phyloP scores from a whole-genome alignment of 2,329 filamentous ascomycete species.

The Botrytis tulipae region DNA sequence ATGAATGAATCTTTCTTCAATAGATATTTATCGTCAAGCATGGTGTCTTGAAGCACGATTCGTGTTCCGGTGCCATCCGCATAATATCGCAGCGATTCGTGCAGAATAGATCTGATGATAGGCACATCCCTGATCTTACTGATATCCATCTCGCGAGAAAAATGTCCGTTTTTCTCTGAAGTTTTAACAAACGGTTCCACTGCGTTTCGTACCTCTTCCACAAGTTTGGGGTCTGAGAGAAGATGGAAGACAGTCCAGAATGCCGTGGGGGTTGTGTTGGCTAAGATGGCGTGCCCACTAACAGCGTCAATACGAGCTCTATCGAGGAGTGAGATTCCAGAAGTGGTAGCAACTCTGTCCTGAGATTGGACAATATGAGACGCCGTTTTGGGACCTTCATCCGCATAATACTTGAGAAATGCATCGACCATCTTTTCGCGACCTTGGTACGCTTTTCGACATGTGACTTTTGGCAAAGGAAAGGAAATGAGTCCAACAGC shows the following conservation, averaged over 20 bases:
- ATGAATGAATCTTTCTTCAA: conserved; percentile 5
- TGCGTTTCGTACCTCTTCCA: neutral
- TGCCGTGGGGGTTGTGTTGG: neutral
- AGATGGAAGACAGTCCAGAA: conserved; percentile 4
- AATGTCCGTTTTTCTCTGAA: neutral
- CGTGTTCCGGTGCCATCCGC: neutral
- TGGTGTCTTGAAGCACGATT: neutral
- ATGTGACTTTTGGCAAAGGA: neutral
- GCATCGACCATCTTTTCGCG: neutral
- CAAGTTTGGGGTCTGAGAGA: neutral
- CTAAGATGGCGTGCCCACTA: neutral
- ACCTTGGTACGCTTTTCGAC: neutral
- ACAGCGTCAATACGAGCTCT: neutral
- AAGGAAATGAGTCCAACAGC: neutral
- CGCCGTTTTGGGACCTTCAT: neutral
- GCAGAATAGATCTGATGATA: neutral
- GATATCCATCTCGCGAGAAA: neutral
- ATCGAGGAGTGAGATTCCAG: neutral
- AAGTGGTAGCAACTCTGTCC: neutral
- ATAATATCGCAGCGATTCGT: neutral
- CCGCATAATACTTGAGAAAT: conserved; percentile 2
- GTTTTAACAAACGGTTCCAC: neutral
- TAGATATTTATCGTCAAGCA: neutral
- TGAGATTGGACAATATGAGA: neutral
- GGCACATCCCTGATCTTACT: neutral